phyloP scores from a whole-genome alignment of 1,139 yeast species.

The Pneumocystis jirovecii region DNA sequence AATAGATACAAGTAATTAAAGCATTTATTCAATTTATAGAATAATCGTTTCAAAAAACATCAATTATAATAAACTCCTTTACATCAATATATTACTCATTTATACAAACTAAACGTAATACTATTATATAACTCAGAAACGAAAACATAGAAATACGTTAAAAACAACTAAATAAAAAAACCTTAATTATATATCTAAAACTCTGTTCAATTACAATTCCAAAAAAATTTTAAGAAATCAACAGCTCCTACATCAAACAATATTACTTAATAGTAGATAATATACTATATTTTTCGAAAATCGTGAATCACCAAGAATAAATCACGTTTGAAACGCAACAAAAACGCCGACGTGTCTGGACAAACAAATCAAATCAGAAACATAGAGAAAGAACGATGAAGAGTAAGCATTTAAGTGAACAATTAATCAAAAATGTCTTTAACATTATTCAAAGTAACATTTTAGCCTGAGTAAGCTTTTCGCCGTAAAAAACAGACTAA shows the following conservation, averaged over 20 bases:
- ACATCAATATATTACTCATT: no score
- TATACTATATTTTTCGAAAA: neutral
- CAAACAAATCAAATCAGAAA: neutral
- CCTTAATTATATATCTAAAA: no score
- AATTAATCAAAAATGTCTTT: neutral
- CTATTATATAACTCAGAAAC: no score
- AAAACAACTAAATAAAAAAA: no score
- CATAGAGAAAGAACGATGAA: neutral
- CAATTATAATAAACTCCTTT: no score
- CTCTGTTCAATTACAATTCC: no score
- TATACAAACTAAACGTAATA: no score
- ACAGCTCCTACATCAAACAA: neutral
- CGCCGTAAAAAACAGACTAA: constrained; percentile 6
- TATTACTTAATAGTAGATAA: neutral
- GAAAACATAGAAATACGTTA: no score
- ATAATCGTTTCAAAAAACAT: no score
- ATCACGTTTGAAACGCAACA: neutral
- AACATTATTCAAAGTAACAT: neutral
- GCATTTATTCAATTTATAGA: no score
- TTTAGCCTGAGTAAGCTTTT: neutral
- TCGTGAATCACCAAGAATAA: neutral
- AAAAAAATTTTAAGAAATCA: no score
- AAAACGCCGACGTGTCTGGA: neutral
- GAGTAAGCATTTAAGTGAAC: neutral
- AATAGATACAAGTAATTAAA: no score